A percentile compares a stretch with the other conserved stretches of the same genome.
phyloP scores from a whole-genome alignment of 768 basidiomycete species.

The Trametopsis cervina region DNA sequence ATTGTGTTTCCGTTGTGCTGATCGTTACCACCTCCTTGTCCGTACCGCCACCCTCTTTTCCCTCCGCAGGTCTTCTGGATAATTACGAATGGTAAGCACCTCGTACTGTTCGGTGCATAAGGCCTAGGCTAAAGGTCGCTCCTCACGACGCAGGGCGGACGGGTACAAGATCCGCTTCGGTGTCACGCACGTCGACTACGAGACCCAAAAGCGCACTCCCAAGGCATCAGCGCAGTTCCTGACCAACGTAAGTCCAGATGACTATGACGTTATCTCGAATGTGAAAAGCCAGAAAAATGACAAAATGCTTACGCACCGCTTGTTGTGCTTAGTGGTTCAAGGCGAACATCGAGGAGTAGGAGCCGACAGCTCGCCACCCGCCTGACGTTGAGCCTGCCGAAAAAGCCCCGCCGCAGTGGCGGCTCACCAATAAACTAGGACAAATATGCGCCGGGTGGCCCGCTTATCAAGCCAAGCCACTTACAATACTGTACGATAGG shows the following conservation, averaged over 20 bases:
- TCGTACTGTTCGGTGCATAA: not conserved
- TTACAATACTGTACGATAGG: too few relatives aligned
- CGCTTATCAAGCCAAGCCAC: too few relatives aligned
- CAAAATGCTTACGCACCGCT: not conserved
- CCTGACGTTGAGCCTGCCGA: too few relatives aligned
- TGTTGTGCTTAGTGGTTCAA: slow-evolving; percentile 7
- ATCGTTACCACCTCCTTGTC: not conserved
- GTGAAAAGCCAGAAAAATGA: not conserved
- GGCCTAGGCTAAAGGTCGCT: not conserved
- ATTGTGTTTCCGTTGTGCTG: too few relatives aligned
- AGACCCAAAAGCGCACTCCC: slow-evolving; percentile 22
- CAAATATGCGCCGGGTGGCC: too few relatives aligned
- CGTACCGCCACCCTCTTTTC: not conserved
- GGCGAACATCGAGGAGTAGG: slow-evolving; percentile 5
- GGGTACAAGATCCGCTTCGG: slow-evolving; percentile 40
- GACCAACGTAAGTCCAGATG: slow-evolving; percentile 18
- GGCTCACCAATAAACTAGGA: too few relatives aligned
- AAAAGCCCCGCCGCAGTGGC: too few relatives aligned
- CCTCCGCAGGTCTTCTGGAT: slow-evolving; percentile 28
- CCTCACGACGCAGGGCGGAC: slow-evolving; percentile 28
- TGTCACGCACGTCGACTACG: slow-evolving; percentile 34
- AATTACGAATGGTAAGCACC: slow-evolving; percentile 36
- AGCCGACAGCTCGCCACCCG: not conserved
- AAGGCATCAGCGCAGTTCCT: slow-evolving; percentile 23
- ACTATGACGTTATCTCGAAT: not conserved